Evolutionary conservation across 345 rosid genomes (phyloP), one percentile per base, ranked within the genome.

Genomic region (Stellera chamaejasme): DNA sequence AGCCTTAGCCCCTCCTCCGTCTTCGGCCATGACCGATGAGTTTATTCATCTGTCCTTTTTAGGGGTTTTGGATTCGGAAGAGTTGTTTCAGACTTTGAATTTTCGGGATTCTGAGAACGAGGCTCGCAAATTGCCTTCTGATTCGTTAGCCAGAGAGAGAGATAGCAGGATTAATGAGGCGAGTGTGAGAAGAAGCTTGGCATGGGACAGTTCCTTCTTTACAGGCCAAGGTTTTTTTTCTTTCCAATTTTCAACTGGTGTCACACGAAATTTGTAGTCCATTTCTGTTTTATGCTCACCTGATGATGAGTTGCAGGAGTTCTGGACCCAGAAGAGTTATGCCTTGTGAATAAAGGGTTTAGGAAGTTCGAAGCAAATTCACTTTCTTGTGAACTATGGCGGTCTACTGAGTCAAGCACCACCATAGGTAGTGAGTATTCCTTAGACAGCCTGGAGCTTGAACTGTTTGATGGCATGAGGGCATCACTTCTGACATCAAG

Each of bases 61-160:
- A 81, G 88, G 91, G 48, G 73, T 87, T 62, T 60, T 86, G 50
- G 88, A 83, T 62, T 76, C 74, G 42, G 87, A 81, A 55, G 95
- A 86, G 56, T 49, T 85, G 62, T 70, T 77, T 26, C 71, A 69
- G 67, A 66, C 69, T 44, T 67, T 80, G 66, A 70, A 76, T 27
- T 28, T 76, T 66, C 54, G 57, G 16, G 56, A 27, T 10, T 46
- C 45, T 45, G 71, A 71, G 14, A 50, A 55, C 56, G 67, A 57
- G 47, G 55, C 2, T 19, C 43, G 42, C 27, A 54, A 42, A 27
- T 56, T 59, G 10, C 41, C 57, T 12, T 56, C 64, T 55, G 64
- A 28, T 28, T 54, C 67, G 19, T 12, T n/a, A 27, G 66, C 52
- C n/a, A 44, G 66, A 46, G 68, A 64, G 47, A 55, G n/a, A 42